Percentiles rank a stretch among this genome's conserved stretches.
Evolutionary conservation across 495 filamentous ascomycete genomes (phyloP).

Genomic region (Tuber aestivum): DNA sequence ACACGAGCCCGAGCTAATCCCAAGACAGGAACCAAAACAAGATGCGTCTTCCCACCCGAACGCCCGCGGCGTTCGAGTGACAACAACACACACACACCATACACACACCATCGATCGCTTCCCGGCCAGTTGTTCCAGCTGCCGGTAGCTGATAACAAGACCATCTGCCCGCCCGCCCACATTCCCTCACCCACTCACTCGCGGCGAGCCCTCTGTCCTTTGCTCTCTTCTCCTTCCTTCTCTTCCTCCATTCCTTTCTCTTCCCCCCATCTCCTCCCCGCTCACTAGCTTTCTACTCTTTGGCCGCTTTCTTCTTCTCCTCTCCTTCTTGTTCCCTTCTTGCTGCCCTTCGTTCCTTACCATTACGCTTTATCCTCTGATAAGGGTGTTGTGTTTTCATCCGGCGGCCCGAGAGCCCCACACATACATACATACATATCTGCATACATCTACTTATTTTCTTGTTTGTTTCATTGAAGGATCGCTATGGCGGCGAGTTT

Average conservation of each 20-base stretch:
- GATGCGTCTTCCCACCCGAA: background rate
- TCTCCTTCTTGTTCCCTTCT: background rate
- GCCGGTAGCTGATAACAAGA: background rate
- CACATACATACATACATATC: background rate
- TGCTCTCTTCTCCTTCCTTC: conserved; percentile 14
- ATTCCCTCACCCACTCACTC: background rate
- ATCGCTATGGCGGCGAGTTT: conserved; percentile 10
- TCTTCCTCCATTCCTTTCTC: background rate
- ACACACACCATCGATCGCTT: background rate
- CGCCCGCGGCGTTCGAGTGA: background rate
- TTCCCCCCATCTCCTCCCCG: background rate
- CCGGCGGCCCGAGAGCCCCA: no score
- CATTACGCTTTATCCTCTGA: conserved; percentile 5
- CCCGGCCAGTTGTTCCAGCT: background rate
- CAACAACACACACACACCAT: background rate
- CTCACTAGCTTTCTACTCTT: background rate
- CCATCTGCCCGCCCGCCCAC: background rate
- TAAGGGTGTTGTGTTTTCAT: conserved; percentile 1
- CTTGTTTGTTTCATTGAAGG: background rate
- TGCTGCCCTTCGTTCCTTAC: background rate
- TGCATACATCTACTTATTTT: background rate
- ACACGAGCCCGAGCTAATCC: background rate
- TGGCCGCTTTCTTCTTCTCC: background rate
- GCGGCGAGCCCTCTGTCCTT: background rate
- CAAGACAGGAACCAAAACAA: background rate